Evolutionary conservation across 1,284 basidiomycete species (phyloP).

Genomic region (Vanrija pseudolonga): DNA sequence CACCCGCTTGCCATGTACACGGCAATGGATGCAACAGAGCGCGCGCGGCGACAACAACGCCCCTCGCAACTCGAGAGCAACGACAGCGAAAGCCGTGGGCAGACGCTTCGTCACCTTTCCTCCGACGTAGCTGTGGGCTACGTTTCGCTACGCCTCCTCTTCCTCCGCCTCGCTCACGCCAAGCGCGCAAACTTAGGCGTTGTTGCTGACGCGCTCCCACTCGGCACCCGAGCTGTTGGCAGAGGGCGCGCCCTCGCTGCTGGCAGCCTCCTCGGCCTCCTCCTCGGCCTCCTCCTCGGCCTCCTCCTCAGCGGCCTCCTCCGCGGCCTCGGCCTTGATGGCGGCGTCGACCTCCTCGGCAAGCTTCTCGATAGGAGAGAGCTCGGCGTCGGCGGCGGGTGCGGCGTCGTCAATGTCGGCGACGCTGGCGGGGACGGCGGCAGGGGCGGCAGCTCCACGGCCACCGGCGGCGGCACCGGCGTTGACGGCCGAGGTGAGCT

Average conservation of each 20-base stretch:
- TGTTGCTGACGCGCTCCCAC: conserved; percentile 7
- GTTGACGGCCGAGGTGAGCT: conserved; percentile 15
- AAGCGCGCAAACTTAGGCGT: not conserved
- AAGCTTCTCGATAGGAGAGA: too few relatives aligned
- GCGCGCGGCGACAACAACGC: too few relatives aligned
- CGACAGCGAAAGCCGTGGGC: too few relatives aligned
- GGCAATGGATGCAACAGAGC: too few relatives aligned
- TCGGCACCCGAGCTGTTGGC: not conserved
- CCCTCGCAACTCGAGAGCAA: too few relatives aligned
- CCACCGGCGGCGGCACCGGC: conserved; percentile 5
- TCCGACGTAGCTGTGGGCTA: too few relatives aligned
- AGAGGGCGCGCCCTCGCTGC: too few relatives aligned
- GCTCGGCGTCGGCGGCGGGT: conserved; percentile 3
- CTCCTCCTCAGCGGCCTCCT: not conserved
- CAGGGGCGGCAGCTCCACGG: conserved; percentile 1
- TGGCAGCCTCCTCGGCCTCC: conserved; percentile 1
- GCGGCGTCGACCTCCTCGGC: conserved; percentile 3
- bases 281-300: not conserved
- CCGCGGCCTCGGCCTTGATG: not conserved
- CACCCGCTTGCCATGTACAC: too few relatives aligned
- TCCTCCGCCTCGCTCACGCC: too few relatives aligned
- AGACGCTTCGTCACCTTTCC: too few relatives aligned
- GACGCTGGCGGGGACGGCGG: not conserved
- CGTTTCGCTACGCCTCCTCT: too few relatives aligned
- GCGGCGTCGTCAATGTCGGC: conserved; percentile 8